These are phyloP conservation scores for Symbiodinium pilosum DNA, from an alignment of 73 alveolate species.

Conservation along the genomic window DNA sequence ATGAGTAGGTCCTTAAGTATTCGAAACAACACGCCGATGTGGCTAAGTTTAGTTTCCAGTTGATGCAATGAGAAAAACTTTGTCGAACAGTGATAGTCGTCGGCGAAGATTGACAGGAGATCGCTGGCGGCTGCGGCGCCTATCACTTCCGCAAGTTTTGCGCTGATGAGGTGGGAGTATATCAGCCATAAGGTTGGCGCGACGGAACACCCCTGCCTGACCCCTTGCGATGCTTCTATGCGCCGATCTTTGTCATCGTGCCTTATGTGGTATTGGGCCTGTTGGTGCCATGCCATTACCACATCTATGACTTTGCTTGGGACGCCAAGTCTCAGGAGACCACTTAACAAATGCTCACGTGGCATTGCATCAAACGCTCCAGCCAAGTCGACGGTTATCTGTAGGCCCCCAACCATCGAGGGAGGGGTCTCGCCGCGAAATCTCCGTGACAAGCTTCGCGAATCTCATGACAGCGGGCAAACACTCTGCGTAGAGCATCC, in stretches of 20 bases:
- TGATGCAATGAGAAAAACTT: neutral
- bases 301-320: neutral
- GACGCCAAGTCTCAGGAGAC: neutral
- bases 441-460: too few relatives aligned
- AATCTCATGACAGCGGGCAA: neutral
- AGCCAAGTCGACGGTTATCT: neutral
- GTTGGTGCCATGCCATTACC: neutral
- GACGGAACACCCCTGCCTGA: conserved; percentile 4
- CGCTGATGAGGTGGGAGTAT: neutral
- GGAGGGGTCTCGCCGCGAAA: too few relatives aligned
- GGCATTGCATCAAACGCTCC: too few relatives aligned
- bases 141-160: neutral
- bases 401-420: conserved; percentile 14
- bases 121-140: neutral
- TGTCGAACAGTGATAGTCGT: neutral
- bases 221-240: neutral
- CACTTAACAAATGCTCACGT: too few relatives aligned
- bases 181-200: neutral
- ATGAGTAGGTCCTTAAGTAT: neutral
- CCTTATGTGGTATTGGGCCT: neutral
- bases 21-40: neutral
- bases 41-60: neutral
- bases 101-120: neutral
- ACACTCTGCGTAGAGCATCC: neutral
- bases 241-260: too few relatives aligned